Evolutionary conservation across 768 basidiomycete species (phyloP), one percentile per base, ranked within the genome.

Genomic region (Boletus vinaceobasis): DNA sequence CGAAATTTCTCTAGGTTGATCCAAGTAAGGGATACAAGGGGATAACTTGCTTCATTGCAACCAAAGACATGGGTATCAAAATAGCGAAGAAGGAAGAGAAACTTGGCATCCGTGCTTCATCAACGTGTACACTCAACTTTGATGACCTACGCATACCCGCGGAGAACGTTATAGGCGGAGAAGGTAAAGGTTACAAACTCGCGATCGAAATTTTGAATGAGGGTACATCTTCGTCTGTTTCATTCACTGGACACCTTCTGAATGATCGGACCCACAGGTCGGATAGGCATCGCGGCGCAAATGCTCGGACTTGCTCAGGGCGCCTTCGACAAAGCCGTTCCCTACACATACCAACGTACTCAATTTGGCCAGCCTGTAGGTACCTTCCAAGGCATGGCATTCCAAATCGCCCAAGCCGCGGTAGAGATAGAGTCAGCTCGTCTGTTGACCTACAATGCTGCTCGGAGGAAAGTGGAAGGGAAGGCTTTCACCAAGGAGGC

Each of bases 61-160:
- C 93, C 43, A 96, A 92, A 72, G 93, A 96, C 56, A 94, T 95
- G 92, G 97, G 96, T 11, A 79, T 99, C 57, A 77, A 98, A 71
- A 93, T 98, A 55, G 95, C 95, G 17, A 99, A 99, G 81, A 98
- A 98, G 77, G 97, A 99, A 71, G 87, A 97, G 73, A 99, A 99
- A 73, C 84, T 98, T 43, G 97, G 97, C 47, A 98, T 99, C 68
- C 82, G 91, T 54, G 94, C 97, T 0, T 94, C 92, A 6, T 97
- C 93, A 32, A 99, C 97, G 1, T 99, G 96, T 67, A 83, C 90
- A 1, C 81, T 98, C 55, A 90, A 86, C 73, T 96, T 99, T 67
- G 97, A 99, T 73, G 94, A 98, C 69, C 75, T 98, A 66, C 87
- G 85, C 61, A 79, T 88, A 37, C 97, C 75, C 60, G 84, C 75